Conservation (phyloP, 2,329 filamentous ascomycete species). For the Pseudogymnoascus sp. region DNA sequence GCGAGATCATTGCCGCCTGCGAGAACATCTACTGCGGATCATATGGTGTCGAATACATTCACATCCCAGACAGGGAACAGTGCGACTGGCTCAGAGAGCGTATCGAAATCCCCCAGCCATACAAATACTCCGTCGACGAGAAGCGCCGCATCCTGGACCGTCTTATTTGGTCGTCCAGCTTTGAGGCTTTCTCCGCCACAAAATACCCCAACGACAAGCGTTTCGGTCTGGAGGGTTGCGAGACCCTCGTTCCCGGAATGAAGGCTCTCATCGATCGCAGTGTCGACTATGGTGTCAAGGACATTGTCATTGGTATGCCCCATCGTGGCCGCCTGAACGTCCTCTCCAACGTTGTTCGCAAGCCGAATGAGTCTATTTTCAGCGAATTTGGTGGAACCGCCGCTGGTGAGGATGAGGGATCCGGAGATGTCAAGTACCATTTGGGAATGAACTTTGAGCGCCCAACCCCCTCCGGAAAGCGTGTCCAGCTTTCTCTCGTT, state of each 20-base stretch:
- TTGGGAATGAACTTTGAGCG: constrained; percentile 99
- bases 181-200: constrained; percentile 88
- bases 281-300: constrained; percentile 96
- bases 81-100: constrained; percentile 98
- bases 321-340: constrained; percentile 98
- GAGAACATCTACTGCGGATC: constrained; percentile 95
- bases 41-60: constrained; percentile 98
- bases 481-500: constrained; percentile 96
- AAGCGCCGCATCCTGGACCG: constrained; percentile 96
- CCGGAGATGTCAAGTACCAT: constrained; percentile 98
- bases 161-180: constrained; percentile 97
- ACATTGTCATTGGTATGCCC: constrained; percentile 99
- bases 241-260: constrained; percentile 96
- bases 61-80: constrained; percentile 93
- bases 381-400: constrained; percentile 89
- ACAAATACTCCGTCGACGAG: constrained; percentile 96
- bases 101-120: constrained; percentile 85
- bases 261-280: constrained; percentile 97
- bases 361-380: constrained; percentile 99
- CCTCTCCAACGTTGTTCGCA: constrained; percentile 94
- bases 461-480: constrained; percentile 94
- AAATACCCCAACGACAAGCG: constrained; percentile 99
- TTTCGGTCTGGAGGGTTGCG: constrained; percentile 95
- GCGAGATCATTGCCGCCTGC: constrained; percentile 87
- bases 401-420: constrained; percentile 87